phyloP scores from a whole-genome alignment of 306 rosid genomes.

The Fragaria nilgerrensis region DNA sequence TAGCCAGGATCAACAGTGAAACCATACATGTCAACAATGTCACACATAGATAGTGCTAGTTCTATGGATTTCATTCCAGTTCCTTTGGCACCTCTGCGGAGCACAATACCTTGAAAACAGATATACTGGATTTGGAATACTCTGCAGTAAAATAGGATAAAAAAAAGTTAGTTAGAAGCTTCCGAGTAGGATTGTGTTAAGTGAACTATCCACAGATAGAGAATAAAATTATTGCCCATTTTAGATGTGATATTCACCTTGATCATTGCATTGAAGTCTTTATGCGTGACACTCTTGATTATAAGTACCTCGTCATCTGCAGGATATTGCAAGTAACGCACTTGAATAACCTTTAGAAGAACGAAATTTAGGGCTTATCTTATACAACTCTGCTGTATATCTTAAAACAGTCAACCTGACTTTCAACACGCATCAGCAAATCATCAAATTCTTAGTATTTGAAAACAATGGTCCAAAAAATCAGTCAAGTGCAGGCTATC shows the following conservation, averaged over 20 bases:
- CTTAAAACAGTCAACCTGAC: neutral
- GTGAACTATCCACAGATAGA: neutral
- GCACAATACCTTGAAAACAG: conserved; percentile 97
- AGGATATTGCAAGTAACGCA: conserved; percentile 15
- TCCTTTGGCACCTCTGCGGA: conserved; percentile 99
- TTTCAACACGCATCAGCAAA: neutral
- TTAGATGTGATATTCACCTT: conserved; percentile 50
- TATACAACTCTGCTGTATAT: neutral
- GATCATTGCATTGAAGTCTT: conserved; percentile 76
- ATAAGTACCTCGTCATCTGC: conserved; percentile 84
- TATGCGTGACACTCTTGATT: conserved; percentile 86
- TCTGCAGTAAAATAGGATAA: conserved; percentile 50
- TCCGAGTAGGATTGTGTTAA: neutral
- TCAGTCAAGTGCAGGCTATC: conserved; percentile 6
- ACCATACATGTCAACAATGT: conserved; percentile 88
- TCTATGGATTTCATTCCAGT: conserved; percentile 99
- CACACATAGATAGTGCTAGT: conserved; percentile 96
- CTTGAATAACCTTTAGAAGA: neutral
- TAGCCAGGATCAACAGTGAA: conserved; percentile 99
- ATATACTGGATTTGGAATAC: conserved; percentile 90
- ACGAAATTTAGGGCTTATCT: neutral
- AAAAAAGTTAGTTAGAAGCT: conserved; percentile 12
- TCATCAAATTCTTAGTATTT: neutral
- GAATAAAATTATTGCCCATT: neutral
- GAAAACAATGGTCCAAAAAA: neutral